Base-by-base conservation (phyloP, 352 stramenopile genomes). In the Phytophthora vignae region DNA sequence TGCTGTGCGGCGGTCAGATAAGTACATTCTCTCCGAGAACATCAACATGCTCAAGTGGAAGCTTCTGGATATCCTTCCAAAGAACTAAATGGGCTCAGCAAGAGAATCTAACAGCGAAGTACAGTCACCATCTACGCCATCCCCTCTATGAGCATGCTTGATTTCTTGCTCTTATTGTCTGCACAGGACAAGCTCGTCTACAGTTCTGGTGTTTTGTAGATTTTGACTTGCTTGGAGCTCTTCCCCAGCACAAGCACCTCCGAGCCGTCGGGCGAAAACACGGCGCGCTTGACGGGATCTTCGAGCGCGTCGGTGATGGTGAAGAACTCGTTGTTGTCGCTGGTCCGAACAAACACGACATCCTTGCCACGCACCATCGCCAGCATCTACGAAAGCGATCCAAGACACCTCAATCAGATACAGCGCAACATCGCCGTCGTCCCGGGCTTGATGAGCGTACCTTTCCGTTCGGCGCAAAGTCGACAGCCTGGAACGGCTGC, bases 31-130 rank as follows among this genome's bases (percentile, higher is more conserved):
- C 14, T 58, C 76, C 1, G 83, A 89, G 64, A 92, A 87, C 53
- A 82, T 93, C 42, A 69, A 84, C 27, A 83, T 90, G 77, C 79
- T 94, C 61, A 89, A 95, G 67, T 90, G 82, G 80, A 84, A 86
- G 53, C 64, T 92, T 38, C 70, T 91, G 15, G 78, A 85, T 17
- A 74, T 91, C 49, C 73, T 92, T 8, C 78, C 78, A 2, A 68
- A 82, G 67, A 69, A 73, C 48, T 75, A 60, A 71, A 42, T 22
- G 25, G 21, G 52, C 27, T 33, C 25, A 68, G 36, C 38, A 44
- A n/a, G 67, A 46, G 46, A 31, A 50, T 61, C 11, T 60, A 65
- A 66, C 29, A 22, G 44, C 1, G 27, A 75, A 62, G 77, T 71
- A 66, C 48, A 69, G 22, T 60, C 55, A 27, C 60, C 49, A 60